Base-by-base conservation (phyloP, 768 basidiomycete species). In the Guyanaporus albipodus region DNA sequence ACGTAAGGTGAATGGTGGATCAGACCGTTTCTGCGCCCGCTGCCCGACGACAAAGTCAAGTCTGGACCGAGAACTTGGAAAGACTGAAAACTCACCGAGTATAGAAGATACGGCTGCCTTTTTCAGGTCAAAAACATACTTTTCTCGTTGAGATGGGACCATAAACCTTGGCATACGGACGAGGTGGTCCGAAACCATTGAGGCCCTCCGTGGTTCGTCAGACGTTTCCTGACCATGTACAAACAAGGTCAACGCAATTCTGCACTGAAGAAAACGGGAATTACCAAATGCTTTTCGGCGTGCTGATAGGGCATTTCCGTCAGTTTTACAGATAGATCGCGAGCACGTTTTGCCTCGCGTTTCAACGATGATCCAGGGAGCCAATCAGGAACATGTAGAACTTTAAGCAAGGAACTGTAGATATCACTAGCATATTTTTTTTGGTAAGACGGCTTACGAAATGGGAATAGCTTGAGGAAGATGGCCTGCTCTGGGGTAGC, bases 361-460 rank as follows among this genome's bases (percentile, higher is more conserved):
- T 52, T 52, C 17, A 38, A 23, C 15, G 22, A 46, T 8, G 39
- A 46, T 3, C 44, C 49, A 1, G 22, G 38, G 22, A 36, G 21
- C 60, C 56, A 62, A 8, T 57, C 48, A 0, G 61, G 62, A 9
- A 61, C 8, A 23, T 56, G 26, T 42, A 57, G 50, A 22, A 64
- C 62, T 63, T 11, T 14, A 15, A 14, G 27, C 26, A 2, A 14
- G 26, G 2, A 12, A 27, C 26, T 14, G 19, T 40, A 8, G 10
- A 15, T 21, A 29, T 17, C 6, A 10, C 29, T 21, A 21, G 5
- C 15, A 9, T 8, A 4, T 8, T 17, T 3, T 17, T 4, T 33
- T 14, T 8, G 15, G 14, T 4, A 7, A 18, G 1, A 4, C 8
- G 3, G 12, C 52, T 42, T 15, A 52, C 50, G 22, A 22, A 52